Evolutionary conservation across 768 basidiomycete species (phyloP), one percentile per base, ranked within the genome.

Genomic region (Russula emetica): DNA sequence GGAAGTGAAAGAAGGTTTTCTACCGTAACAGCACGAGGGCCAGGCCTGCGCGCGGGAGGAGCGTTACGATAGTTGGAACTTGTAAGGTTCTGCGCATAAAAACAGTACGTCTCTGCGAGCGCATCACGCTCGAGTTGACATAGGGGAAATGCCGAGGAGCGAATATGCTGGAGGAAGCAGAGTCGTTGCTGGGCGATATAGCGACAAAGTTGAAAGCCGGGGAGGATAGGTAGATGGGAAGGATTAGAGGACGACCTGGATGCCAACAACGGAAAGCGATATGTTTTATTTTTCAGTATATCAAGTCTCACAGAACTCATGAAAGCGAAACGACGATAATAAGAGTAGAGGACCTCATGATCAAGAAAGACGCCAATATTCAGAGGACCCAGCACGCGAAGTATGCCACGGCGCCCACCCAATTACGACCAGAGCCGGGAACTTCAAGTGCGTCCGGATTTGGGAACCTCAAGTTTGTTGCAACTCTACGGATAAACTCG

Each of bases 381-480:
- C 90, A 92, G 53, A 82, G 80, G 53, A 82, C 73, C 86, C 89
- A n/a, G 72, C 87, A 92, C 9, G 87, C 85, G 45, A 89, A 79
- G 76, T 95, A 95, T 14, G 92, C 92, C 14, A 90, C 86, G 20
- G 86, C 83, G 22, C 82, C 93, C 13, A 96, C 82, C 94, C 94
- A 96, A 73, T 86, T 86, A 72, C 80, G 82, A 64, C 85, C 84
- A 61, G 87, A 86, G 64, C 85, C 84, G 64, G 88, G 81, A 55
- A 86, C 81, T 20, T n/a, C n/a, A n/a, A n/a, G n/a, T n/a, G n/a
- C n/a, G n/a, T n/a, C n/a, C n/a, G n/a, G n/a, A n/a, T n/a, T n/a
- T n/a, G n/a, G n/a, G n/a, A n/a, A n/a, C n/a, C n/a, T n/a, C n/a
- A n/a, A n/a, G n/a, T n/a, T n/a, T n/a, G n/a, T 86, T 30, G 90